These are phyloP conservation scores for Metarhizium guizhouense DNA, from an alignment of 2,329 filamentous ascomycete species.

Conservation along the genomic window DNA sequence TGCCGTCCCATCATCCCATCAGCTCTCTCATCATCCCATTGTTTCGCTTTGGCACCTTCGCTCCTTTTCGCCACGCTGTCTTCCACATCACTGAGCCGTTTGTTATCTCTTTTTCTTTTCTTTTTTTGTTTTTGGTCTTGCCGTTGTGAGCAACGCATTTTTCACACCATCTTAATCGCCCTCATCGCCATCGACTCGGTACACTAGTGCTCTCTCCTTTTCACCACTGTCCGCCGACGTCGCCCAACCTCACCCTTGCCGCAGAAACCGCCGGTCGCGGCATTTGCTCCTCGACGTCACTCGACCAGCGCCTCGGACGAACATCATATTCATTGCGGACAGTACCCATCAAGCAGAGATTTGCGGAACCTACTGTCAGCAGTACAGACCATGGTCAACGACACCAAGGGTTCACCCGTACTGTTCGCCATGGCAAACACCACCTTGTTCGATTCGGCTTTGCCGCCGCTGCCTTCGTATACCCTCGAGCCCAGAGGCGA, in stretches of 20 bases:
- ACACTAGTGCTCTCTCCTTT: not conserved
- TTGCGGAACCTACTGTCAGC: not conserved
- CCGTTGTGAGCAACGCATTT: not conserved
- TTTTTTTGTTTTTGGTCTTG: not conserved
- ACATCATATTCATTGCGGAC: not conserved
- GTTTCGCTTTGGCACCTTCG: not conserved
- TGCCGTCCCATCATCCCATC: not conserved
- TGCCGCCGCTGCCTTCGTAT: slow-evolving; percentile 84
- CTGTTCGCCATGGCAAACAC: slow-evolving; percentile 39
- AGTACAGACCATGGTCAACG: slow-evolving; percentile 29
- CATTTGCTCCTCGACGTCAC: not conserved
- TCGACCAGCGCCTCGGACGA: not conserved
- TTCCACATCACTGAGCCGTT: not conserved
- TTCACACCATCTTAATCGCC: not conserved
- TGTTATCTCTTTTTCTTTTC: not conserved
- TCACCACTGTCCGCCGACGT: not conserved
- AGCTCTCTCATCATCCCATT: not conserved
- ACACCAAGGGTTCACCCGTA: slow-evolving; percentile 19
- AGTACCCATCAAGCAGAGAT: not conserved
- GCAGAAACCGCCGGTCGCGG: not conserved
- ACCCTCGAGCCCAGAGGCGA: slow-evolving; percentile 60
- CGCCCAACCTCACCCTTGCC: not conserved
- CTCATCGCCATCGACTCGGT: not conserved
- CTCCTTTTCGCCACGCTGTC: not conserved
- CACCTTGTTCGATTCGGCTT: slow-evolving; percentile 43